Conservation (phyloP, 441 rosid genomes). For the Mallotus japonicus region DNA sequence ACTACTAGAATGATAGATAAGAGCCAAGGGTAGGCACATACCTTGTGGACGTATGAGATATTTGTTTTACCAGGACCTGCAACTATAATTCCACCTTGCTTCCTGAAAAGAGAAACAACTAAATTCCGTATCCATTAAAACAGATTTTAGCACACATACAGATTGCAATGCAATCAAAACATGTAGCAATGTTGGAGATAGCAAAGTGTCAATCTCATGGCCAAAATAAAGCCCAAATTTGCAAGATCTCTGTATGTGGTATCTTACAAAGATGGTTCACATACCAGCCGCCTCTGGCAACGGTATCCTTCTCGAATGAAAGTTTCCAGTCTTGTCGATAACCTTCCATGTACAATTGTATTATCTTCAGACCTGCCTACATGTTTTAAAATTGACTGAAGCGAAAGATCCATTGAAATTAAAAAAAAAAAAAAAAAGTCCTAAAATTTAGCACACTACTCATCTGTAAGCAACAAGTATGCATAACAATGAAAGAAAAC, state of each 20-base stretch:
- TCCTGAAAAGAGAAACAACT: constrained; percentile 48
- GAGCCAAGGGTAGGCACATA: constrained; percentile 25
- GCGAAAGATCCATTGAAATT: neutral
- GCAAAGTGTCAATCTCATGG: neutral
- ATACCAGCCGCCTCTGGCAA: constrained; percentile 88
- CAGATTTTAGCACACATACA: neutral
- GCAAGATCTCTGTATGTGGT: neutral
- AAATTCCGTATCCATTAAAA: neutral
- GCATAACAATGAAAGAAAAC: neutral
- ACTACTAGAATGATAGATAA: neutral
- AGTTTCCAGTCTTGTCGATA: constrained; percentile 97
- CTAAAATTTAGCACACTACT: neutral
- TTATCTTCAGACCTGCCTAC: constrained; percentile 87
- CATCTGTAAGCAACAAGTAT: neutral
- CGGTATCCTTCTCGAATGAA: constrained; percentile 75
- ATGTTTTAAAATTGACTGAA: neutral
- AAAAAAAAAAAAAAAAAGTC: no score
- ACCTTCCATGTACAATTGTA: constrained; percentile 89
- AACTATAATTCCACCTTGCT: constrained; percentile 90
- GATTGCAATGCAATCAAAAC: no score
- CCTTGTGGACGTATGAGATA: constrained; percentile 83
- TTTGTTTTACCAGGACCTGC: constrained; percentile 85
- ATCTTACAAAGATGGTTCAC: constrained; percentile 25
- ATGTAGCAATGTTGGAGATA: neutral
- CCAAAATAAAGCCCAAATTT: neutral